Conservation (phyloP, 441 rosid genomes). For the Daphne laureola region DNA sequence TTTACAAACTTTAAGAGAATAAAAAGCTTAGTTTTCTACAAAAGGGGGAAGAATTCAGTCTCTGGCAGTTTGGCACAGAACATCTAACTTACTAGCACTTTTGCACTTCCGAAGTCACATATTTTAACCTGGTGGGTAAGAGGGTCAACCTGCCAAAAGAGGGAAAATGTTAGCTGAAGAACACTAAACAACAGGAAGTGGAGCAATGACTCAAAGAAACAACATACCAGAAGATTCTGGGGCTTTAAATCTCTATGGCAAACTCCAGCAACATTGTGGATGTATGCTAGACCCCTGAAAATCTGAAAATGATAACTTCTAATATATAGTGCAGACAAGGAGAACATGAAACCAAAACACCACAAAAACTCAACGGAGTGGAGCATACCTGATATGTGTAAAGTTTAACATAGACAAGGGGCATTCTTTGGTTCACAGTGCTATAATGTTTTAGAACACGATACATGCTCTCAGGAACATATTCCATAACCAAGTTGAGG, state of each 20-base stretch:
- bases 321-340: slow-evolving; percentile 10
- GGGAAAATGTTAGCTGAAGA: slow-evolving; percentile 8
- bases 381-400: slow-evolving; percentile 54
- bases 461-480: slow-evolving; percentile 61
- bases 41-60: too few relatives aligned
- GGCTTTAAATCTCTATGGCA: slow-evolving; percentile 74
- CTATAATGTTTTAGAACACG: slow-evolving; percentile 52
- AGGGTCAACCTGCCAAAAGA: slow-evolving; percentile 48
- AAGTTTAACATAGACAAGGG: slow-evolving; percentile 57
- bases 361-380: neutral
- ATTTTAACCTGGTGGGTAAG: slow-evolving; percentile 70
- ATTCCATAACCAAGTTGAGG: slow-evolving; percentile 67
- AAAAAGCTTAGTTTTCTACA: too few relatives aligned
- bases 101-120: slow-evolving; percentile 76
- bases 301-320: slow-evolving; percentile 28
- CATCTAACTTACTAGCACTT: slow-evolving; percentile 47
- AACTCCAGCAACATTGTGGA: slow-evolving; percentile 54
- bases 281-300: slow-evolving; percentile 62
- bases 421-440: slow-evolving; percentile 53
- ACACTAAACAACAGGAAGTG: neutral
- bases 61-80: too few relatives aligned
- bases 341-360: neutral
- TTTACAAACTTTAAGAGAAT: too few relatives aligned
- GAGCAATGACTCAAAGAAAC: neutral
- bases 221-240: slow-evolving; percentile 54